Conservation (phyloP, 768 basidiomycete species). For the Trametes meyenii region DNA sequence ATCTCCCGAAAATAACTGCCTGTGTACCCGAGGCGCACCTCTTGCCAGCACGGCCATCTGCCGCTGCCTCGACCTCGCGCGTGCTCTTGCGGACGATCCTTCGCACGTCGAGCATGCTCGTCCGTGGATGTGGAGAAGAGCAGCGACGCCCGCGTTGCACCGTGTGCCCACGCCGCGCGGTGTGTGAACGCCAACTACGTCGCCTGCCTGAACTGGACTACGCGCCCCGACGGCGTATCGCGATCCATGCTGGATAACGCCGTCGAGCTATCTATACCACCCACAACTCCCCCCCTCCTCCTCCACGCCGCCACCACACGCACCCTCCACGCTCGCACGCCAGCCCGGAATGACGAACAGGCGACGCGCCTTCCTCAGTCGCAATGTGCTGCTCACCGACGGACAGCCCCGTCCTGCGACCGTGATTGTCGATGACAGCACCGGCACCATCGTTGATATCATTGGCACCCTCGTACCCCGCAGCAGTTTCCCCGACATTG, state of each 20-base stretch:
- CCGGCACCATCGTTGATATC: conserved; percentile 47
- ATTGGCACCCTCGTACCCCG: conserved; percentile 21
- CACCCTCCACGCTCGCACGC: neutral
- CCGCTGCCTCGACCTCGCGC: neutral
- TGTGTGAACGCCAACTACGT: conserved; percentile 9
- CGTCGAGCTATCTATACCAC: neutral
- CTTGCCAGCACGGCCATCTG: neutral
- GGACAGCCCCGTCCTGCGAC: conserved; percentile 40
- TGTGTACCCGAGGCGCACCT: neutral
- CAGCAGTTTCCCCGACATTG: conserved; percentile 28
- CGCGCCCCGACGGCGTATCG: neutral
- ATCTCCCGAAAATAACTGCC: conserved; percentile 1
- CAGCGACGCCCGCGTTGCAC: neutral
- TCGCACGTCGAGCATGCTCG: neutral
- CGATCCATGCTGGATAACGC: conserved; percentile 3
- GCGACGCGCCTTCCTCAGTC: conserved; percentile 27
- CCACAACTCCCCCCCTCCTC: neutral
- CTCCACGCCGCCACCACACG: neutral
- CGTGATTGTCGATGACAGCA: conserved; percentile 41
- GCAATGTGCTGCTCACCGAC: conserved; percentile 33
- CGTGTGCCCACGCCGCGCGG: neutral
- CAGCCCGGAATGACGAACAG: conserved; percentile 4
- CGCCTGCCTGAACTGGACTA: conserved; percentile 11
- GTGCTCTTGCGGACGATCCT: neutral
- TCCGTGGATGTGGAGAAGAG: conserved; percentile 1